Base-by-base conservation (phyloP, 768 basidiomycete genomes). In the Trametes cingulata region DNA sequence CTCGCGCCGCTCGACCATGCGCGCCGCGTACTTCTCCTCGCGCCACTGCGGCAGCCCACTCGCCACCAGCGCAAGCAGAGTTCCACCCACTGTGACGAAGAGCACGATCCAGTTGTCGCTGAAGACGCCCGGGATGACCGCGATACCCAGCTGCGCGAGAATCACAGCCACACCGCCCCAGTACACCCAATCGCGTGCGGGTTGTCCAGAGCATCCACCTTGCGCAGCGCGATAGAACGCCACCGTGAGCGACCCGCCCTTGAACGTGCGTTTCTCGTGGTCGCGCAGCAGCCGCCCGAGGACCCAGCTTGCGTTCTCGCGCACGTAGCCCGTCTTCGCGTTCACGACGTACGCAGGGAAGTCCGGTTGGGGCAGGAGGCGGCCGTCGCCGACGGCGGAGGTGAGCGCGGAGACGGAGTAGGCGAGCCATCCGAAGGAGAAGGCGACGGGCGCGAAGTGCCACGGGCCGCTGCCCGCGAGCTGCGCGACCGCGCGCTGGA, bases 391-490 rank as follows among this genome's bases (percentile, higher is more conserved):
- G 36, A 70, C 53, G 1, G 62, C 60, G 35, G 64, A 60, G 10
- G 69, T 58, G 43, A 73, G 57, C 37, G 68, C 66, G 40, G 55
- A 61, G 58, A 75, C 59, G 4, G 71, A 66, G 43, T 73, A 75
- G 13, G 69, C 68, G 22, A 74, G 69, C 73, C 70, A 74, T 19
- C 74, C 73, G 58, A 75, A 74, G 8, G 68, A 71, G 60, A 74
- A 73, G 15, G 72, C 70, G 39, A 73, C 69, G 9, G 74, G 74
- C 22, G 62, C 56, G 57, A 71, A 61, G 57, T 45, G 52, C 36
- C 54, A 39, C 8, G 63, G 58, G 5, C 64, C 66, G 35, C 65
- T 58, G 3, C 68, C 67, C 17, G 66, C 60, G 52, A 74, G 64
- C 50, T 72, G 72, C 15, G 73, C 73, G 41, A 75, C 58, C 9